These are phyloP conservation scores for Metarhizium humberi DNA, from an alignment of 2,329 filamentous ascomycete genomes.

Conservation along the genomic window DNA sequence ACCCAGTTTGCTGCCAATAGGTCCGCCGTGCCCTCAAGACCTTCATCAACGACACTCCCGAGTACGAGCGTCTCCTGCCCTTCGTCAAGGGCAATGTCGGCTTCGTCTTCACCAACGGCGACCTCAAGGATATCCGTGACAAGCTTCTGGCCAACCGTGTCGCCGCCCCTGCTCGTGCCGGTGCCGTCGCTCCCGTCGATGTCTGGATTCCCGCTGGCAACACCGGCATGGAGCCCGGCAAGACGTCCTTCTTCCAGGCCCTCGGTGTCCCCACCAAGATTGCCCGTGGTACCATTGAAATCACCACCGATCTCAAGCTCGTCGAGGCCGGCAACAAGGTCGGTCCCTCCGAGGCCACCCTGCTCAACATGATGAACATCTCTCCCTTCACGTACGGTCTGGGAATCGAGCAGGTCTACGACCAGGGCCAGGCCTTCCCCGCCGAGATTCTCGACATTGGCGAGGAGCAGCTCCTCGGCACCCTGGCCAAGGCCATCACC, in stretches of 20 bases:
- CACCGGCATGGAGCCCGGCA: constrained; percentile 99
- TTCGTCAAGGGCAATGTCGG: constrained; percentile 96
- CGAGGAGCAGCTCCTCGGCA: constrained; percentile 84
- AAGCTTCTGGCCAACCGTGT: constrained; percentile 97
- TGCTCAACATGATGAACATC: constrained; percentile 99
- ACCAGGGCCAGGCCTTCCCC: constrained; percentile 89
- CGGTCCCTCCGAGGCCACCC: constrained; percentile 95
- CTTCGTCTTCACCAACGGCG: constrained; percentile 98
- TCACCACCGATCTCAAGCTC: constrained; percentile 95
- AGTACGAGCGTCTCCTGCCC: constrained; percentile 97
- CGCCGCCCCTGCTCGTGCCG: constrained; percentile 93
- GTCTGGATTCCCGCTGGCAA: constrained; percentile 96
- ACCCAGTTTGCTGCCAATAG: constrained; percentile 29
- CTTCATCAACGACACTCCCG: constrained; percentile 81
- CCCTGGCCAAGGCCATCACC: constrained; percentile 71
- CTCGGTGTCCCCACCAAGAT: constrained; percentile 99
- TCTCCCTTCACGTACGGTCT: constrained; percentile 99
- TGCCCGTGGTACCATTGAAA: constrained; percentile 99
- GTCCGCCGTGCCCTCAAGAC: constrained; percentile 96
- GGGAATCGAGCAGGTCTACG: constrained; percentile 93
- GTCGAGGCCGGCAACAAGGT: constrained; percentile 89
- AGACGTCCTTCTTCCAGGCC: constrained; percentile 99
- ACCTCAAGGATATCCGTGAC: constrained; percentile 86
- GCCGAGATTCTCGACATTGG: constrained; percentile 82
- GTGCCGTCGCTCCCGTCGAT: constrained; percentile 87